A percentile compares a stretch with the other conserved stretches of the same genome.
These are phyloP conservation scores for Hanseniaspora nectarophila DNA, from an alignment of 805 yeast species.

Conservation along the genomic window DNA sequence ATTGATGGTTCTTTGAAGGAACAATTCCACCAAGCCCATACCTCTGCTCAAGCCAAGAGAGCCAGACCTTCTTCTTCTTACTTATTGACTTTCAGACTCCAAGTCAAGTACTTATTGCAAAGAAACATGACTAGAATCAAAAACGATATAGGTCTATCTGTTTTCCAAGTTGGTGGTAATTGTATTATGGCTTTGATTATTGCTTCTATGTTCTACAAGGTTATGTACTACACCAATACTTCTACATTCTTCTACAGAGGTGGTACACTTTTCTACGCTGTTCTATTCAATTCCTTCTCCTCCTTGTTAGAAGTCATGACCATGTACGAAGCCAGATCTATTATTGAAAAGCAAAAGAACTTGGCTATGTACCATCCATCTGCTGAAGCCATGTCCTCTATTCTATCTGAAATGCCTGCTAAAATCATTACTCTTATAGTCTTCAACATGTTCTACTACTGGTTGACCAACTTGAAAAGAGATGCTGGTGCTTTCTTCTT, in stretches of 20 bases:
- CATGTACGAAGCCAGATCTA: slow-evolving; percentile 43
- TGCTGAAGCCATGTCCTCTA: slow-evolving; percentile 46
- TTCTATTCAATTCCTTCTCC: slow-evolving; percentile 52
- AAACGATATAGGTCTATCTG: slow-evolving; percentile 39
- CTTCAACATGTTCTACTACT: slow-evolving; percentile 42
- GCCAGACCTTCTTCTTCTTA: slow-evolving; percentile 40
- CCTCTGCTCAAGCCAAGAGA: slow-evolving; percentile 41
- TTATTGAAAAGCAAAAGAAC: slow-evolving; percentile 47
- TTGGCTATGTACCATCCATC: slow-evolving; percentile 49
- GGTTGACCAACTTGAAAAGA: slow-evolving; percentile 43
- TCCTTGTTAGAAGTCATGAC: slow-evolving; percentile 48
- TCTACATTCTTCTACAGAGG: slow-evolving; percentile 43
- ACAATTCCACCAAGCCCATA: slow-evolving; percentile 32
- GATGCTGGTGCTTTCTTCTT: slow-evolving; percentile 45
- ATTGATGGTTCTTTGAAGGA: slow-evolving; percentile 22
- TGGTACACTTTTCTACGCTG: slow-evolving; percentile 57
- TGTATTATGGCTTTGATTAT: slow-evolving; percentile 43
- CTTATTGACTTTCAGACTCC: slow-evolving; percentile 41
- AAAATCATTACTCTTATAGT: slow-evolving; percentile 35
- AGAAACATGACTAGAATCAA: slow-evolving; percentile 40
- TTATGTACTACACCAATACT: slow-evolving; percentile 30
- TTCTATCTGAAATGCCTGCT: slow-evolving; percentile 40
- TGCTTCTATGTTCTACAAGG: slow-evolving; percentile 48
- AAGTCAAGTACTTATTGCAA: slow-evolving; percentile 35
- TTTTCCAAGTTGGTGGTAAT: slow-evolving; percentile 36